Base-by-base conservation (phyloP, 352 stramenopile species). In the Pythium plurisporium region DNA sequence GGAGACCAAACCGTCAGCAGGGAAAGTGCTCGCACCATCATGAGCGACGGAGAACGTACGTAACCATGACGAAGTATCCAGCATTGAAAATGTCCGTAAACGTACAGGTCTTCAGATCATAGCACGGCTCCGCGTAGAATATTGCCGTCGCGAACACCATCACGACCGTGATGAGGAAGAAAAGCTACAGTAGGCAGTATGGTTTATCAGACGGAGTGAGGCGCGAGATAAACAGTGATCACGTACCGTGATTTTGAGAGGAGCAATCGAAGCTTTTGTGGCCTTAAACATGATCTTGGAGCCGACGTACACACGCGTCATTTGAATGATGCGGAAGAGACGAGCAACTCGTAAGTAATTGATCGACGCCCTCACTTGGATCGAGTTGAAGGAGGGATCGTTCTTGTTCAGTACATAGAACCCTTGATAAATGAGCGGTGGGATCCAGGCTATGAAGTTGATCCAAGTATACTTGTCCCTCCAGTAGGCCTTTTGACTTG, bases 81-180 rank as follows among this genome's bases (percentile, higher is more conserved):
- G 83, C 72, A 59, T 93, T 93, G 65, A 91, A 89, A 34, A 91
- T 89, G 56, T 91, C 83, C 23, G 80, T 91, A 57, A 93, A 93
- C 15, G 73, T 72, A 60, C 82, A 93, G 17, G 80, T 91, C 27
- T 78, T 73, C 30, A 89, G 62, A 47, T 89, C 79, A 43, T 89
- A 89, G 53, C 82, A 93, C 17, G 80, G 82, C 60, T 93, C 76
- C 3, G 80, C 71, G 41, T 87, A 89, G 59, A 85, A 91, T 36
- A 91, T 73, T 10, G 79, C 77, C 14, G 80, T 89, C 7, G 79
- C 80, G 25, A 93, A 59, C 15, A 91, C 26, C 80, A 93, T 91
- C 9, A 89, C 68, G 26, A 92, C 53, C 20, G 79, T 90, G 38
- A 89, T 80, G 0, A 92, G 59, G 53, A 92, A 92, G 63, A 89